Base-by-base conservation (phyloP, 306 rosid species). In the Quercus robur region DNA sequence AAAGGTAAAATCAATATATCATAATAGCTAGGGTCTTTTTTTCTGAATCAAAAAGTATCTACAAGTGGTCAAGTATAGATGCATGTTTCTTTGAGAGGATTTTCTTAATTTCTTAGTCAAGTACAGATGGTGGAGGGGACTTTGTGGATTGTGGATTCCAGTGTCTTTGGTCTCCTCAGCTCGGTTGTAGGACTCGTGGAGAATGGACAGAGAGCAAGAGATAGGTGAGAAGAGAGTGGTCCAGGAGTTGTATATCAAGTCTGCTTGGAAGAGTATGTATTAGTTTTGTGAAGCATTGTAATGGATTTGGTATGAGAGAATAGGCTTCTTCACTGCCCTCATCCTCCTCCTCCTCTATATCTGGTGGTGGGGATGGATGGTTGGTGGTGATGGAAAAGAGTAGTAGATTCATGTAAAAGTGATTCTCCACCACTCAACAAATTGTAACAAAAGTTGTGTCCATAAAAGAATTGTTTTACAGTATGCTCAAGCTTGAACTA, bases 171-270 rank as follows among this genome's bases (percentile, higher is more conserved):
- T 64, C 78, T 88, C 81, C 55, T 85, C 85, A 12, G 83, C 92
- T 17, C 58, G 85, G 57, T 57, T 86, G 80, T 81, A 90, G 55
- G 94, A 87, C 62, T 90, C 77, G 5, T 87, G 67, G 38, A 84
- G 76, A 2, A 87, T 1, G 1, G 90, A 81, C 7, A 88, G 62
- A 72, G 87, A 76, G 56, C 78, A 77, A 58, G 33, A 0, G 30
- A 89, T 2, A 19, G 94, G 92, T 63, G 90, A 78, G 62, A 83
- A 70, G 75, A 88, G 38, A 78, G 81, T 79, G 58, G 44, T 56
- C 63, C 88, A 6, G 87, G 67, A 41, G 78, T 80, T 85, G 84
- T 84, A 74, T 84, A 94, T 80, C 52, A 90, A 56, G 49, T 90
- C 93, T 12, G 82, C 84, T 73, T 82, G 91, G 62, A 86, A 76